Percentiles rank a stretch among this genome's conserved stretches.
phyloP scores from a whole-genome alignment of 768 basidiomycete genomes.

The Tephrocybe sp. region DNA sequence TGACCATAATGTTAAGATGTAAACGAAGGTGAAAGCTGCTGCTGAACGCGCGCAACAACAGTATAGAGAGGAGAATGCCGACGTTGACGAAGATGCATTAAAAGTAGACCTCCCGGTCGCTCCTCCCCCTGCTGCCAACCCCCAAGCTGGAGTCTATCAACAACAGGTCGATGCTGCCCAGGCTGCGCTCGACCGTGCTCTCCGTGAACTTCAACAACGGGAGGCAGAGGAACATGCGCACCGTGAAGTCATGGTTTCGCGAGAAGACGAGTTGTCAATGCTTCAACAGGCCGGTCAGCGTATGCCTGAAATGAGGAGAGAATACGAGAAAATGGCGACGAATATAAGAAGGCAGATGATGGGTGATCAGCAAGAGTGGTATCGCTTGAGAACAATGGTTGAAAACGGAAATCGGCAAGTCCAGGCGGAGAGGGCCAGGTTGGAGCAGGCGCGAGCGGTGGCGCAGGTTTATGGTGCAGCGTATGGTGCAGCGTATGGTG shows the following conservation, averaged over 20 bases:
- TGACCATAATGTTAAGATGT: neutral
- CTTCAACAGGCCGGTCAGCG: neutral
- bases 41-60: slow-evolving; percentile 65
- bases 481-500: too few species aligned
- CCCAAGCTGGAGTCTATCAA: neutral
- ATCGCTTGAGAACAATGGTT: too few species aligned
- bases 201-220: too few species aligned
- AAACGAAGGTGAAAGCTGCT: slow-evolving; percentile 60
- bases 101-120: slow-evolving; percentile 60
- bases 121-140: slow-evolving; percentile 21
- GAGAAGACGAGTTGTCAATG: neutral
- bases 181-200: slow-evolving; percentile 1
- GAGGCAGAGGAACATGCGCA: too few species aligned
- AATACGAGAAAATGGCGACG: neutral
- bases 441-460: too few species aligned
- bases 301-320: neutral
- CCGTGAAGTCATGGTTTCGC: neutral
- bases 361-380: too few species aligned
- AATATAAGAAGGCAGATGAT: too few species aligned
- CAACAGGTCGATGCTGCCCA: slow-evolving; percentile 1
- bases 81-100: slow-evolving; percentile 56
- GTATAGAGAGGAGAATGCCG: slow-evolving; percentile 57
- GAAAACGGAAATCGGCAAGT: too few species aligned
- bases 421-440: too few species aligned
- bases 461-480: too few species aligned